Percentiles rank a stretch among this genome's conserved stretches.
These are phyloP conservation scores for Bocquillonia castaneifolia DNA, from an alignment of 441 rosid genomes.

Conservation along the genomic window DNA sequence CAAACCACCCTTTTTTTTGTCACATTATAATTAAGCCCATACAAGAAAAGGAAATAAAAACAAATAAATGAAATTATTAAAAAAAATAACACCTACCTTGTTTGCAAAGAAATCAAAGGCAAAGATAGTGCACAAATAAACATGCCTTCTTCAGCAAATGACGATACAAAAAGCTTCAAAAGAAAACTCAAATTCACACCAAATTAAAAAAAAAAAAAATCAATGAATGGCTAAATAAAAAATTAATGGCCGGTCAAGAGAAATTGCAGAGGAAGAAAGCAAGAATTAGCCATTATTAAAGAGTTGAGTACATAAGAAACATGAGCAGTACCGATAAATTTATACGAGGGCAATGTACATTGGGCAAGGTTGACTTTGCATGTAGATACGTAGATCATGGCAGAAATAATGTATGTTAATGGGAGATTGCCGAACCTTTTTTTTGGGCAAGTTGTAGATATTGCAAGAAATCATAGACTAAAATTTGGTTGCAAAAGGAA, in stretches of 20 bases:
- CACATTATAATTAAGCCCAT: too few relatives aligned
- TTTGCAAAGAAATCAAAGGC: constrained; percentile 23
- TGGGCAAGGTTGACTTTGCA: constrained; percentile 36
- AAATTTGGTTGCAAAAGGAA: constrained; percentile 27
- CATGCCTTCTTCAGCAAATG: constrained; percentile 40
- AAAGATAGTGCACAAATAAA: not conserved
- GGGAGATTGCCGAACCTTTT: constrained; percentile 36
- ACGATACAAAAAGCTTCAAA: constrained; percentile 13
- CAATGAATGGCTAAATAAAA: not conserved
- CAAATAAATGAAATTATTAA: too few relatives aligned
- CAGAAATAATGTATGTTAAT: constrained; percentile 30
- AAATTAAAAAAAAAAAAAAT: not conserved
- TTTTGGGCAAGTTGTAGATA: constrained; percentile 28
- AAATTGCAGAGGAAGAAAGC: constrained; percentile 22
- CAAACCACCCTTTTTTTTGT: too few relatives aligned
- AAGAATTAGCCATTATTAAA: not conserved
- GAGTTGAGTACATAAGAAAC: constrained; percentile 19
- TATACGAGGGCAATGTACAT: not conserved
- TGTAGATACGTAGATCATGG: constrained; percentile 30
- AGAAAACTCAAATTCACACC: constrained; percentile 22
- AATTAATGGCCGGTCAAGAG: not conserved
- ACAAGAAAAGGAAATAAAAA: too few relatives aligned
- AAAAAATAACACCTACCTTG: constrained; percentile 22
- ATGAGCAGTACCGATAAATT: not conserved
- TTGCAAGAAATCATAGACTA: constrained; percentile 14